These are phyloP conservation scores for Cytidiella melzeri DNA, from an alignment of 768 basidiomycete species.

Conservation along the genomic window DNA sequence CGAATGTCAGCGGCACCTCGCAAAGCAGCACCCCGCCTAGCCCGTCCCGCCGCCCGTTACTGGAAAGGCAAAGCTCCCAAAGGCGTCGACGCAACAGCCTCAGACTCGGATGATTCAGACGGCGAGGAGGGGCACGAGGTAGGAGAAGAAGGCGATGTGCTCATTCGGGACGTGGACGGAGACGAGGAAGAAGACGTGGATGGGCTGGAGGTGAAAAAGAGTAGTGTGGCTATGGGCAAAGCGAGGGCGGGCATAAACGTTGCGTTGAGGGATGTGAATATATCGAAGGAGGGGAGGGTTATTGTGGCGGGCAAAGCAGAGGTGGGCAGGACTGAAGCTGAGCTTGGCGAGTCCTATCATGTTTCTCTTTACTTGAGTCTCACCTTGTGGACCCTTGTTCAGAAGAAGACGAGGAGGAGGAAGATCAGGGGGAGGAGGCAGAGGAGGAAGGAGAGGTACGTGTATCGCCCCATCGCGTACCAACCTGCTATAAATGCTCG, in stretches of 20 bases:
- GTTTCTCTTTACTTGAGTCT: not conserved
- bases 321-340: slow-evolving; percentile 58
- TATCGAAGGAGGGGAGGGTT: slow-evolving; percentile 75
- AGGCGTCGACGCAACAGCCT: slow-evolving; percentile 50
- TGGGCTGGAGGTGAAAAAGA: slow-evolving; percentile 25
- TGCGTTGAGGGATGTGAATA: slow-evolving; percentile 71
- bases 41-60: slow-evolving; percentile 80
- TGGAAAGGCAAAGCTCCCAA: slow-evolving; percentile 90
- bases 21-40: slow-evolving; percentile 71
- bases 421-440: slow-evolving; percentile 28
- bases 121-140: slow-evolving; percentile 29
- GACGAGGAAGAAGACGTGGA: slow-evolving; percentile 37
- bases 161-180: slow-evolving; percentile 41
- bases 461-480: slow-evolving; percentile 2
- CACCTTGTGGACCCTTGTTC: slow-evolving; percentile 6
- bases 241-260: slow-evolving; percentile 59
- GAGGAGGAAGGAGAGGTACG: slow-evolving; percentile 42
- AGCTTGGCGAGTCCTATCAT: slow-evolving; percentile 13
- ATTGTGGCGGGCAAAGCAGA: slow-evolving; percentile 75
- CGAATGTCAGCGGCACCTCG: slow-evolving; percentile 25
- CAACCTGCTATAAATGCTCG: slow-evolving; percentile 3
- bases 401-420: slow-evolving; percentile 41
- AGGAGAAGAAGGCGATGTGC: slow-evolving; percentile 52
- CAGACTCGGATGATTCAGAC: slow-evolving; percentile 62
- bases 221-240: slow-evolving; percentile 25